phyloP scores from a whole-genome alignment of 352 stramenopile species.

The Phytophthora pistaciae region DNA sequence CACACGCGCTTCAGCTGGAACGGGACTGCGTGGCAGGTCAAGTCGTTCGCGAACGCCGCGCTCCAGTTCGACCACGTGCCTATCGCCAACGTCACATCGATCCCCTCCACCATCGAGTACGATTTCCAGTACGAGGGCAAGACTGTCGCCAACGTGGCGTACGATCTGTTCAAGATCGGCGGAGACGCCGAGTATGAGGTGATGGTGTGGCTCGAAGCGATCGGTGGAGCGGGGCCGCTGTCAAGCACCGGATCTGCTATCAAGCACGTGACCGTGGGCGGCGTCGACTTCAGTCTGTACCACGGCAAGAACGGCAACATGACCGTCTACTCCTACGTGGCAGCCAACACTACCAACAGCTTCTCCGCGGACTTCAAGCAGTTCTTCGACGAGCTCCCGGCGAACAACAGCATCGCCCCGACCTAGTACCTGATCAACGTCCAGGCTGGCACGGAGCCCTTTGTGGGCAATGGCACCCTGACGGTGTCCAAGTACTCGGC shows the following conservation, averaged over 20 bases:
- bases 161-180: slow-evolving; percentile 44
- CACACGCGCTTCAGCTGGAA: slow-evolving; percentile 28
- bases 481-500: slow-evolving; percentile 33
- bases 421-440: slow-evolving; percentile 31
- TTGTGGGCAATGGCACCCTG: slow-evolving; percentile 30
- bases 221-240: slow-evolving; percentile 36
- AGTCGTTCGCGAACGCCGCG: slow-evolving; percentile 34
- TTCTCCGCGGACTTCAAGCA: slow-evolving; percentile 43
- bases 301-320: slow-evolving; percentile 47
- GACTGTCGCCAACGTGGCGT: slow-evolving; percentile 37
- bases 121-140: slow-evolving; percentile 42
- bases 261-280: slow-evolving; percentile 18
- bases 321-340: slow-evolving; percentile 46
- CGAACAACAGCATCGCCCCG: slow-evolving; percentile 13
- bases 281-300: slow-evolving; percentile 40
- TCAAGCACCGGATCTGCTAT: background rate
- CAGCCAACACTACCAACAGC: slow-evolving; percentile 31
- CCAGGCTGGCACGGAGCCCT: slow-evolving; percentile 29
- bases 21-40: slow-evolving; percentile 30
- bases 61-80: slow-evolving; percentile 29
- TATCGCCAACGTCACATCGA: slow-evolving; percentile 34
- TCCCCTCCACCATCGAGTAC: slow-evolving; percentile 36
- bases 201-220: slow-evolving; percentile 48
- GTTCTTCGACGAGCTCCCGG: slow-evolving; percentile 29
- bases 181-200: slow-evolving; percentile 43